Conservation (phyloP, 164 flowering plant species). For the Malania oleifera region DNA sequence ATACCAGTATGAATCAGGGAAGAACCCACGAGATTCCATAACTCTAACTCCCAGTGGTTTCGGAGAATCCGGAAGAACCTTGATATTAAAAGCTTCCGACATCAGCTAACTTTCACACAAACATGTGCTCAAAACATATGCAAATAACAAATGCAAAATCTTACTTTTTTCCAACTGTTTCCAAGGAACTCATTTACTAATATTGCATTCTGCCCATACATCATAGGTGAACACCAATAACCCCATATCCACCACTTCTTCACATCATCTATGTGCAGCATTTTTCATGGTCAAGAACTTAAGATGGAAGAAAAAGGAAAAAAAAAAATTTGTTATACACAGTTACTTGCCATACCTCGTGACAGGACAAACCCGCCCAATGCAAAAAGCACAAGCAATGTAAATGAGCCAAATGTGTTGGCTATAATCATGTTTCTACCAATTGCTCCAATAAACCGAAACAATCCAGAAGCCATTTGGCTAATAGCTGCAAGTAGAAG, state of each 20-base stretch:
- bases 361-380: slow-evolving; percentile 46
- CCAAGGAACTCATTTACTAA: slow-evolving; percentile 47
- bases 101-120: too few species aligned
- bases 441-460: slow-evolving; percentile 38
- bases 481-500: slow-evolving; percentile 31
- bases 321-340: background rate
- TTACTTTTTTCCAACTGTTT: slow-evolving; percentile 37
- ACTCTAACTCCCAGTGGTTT: slow-evolving; percentile 24
- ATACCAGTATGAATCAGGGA: slow-evolving; percentile 27
- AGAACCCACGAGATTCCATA: slow-evolving; percentile 26
- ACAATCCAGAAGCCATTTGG: slow-evolving; percentile 53
- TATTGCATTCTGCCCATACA: slow-evolving; percentile 48
- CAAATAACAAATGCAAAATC: background rate
- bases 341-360: slow-evolving; percentile 28
- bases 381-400: slow-evolving; percentile 28
- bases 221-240: slow-evolving; percentile 54
- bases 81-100: background rate
- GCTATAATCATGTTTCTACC: slow-evolving; percentile 50
- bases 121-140: too few species aligned
- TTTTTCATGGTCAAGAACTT: background rate
- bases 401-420: slow-evolving; percentile 44
- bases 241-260: slow-evolving; percentile 61
- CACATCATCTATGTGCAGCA: slow-evolving; percentile 31
- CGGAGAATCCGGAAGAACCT: slow-evolving; percentile 17
- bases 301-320: slow-evolving; percentile 10